Evolutionary conservation across 2,329 filamentous ascomycete genomes (phyloP), one percentile per base, ranked within the genome.

Genomic region (Ceratocystis diversiconidia): DNA sequence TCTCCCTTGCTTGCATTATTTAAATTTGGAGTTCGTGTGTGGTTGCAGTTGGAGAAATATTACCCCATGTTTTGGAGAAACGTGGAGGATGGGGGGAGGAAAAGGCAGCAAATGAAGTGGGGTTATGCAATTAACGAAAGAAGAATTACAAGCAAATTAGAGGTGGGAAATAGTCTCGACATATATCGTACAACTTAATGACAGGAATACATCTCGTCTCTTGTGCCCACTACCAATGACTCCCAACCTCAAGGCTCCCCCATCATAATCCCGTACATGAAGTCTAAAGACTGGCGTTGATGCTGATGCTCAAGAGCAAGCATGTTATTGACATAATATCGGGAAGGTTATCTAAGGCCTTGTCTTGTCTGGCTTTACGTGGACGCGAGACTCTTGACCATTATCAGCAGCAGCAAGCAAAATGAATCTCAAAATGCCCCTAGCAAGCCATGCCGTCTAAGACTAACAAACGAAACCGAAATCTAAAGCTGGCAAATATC

Each of bases 231-330:
- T 12, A 36, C 10, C 32, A 36, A 52, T 52, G 48, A 25, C 48
- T 25, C 46, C 48, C 8, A 52, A 25, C 7, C 10, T 22, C 48
- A 52, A 22, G 25, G 8, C 3, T 25, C 0, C 48, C 7, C 3
- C 19, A 10, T 52, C 19, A 7, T 12, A 19, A 1, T 25, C 28
- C 12, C 43, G 25, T 7, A 48, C 43, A 43, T 52, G 44, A 59
- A 50, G 43, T 6, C 19, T n/a, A 5, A n/a, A 64, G 22, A 36
- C 43, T 3, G 36, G 43, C 5, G 19, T 52, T 36, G 32, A 41
- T 64, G 19, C 50, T 64, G 6, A 52, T 64, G 46, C 62, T 59
- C 5, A 44, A 25, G 7, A 19, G 50, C 62, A 64, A 64, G 22
- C n/a, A 22, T 8, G 46, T 12, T 19, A 64, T 57, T 63, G 61